phyloP scores from a whole-genome alignment of 2,329 filamentous ascomycete species.

The Aspergillus sp. region DNA sequence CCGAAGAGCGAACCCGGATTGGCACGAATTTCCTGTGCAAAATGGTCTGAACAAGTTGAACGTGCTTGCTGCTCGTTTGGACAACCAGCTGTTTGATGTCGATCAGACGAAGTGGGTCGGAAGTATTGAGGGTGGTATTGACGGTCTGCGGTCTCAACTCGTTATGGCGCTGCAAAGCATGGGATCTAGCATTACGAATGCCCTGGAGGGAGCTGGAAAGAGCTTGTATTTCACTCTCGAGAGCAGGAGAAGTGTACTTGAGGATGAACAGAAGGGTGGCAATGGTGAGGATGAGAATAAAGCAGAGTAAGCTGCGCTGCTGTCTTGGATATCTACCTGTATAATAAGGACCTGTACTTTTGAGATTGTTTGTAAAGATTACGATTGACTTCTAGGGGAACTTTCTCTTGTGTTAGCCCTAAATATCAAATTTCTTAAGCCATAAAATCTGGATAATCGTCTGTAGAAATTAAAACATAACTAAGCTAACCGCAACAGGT shows the following conservation, averaged over 20 bases:
- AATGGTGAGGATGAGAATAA: constrained; percentile 31
- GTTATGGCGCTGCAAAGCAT: constrained; percentile 77
- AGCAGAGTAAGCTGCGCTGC: constrained; percentile 26
- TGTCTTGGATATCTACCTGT: constrained; percentile 27
- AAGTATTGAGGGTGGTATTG: constrained; percentile 76
- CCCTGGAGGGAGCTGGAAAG: constrained; percentile 77
- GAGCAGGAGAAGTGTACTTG: constrained; percentile 74
- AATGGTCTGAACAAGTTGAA: constrained; percentile 82
- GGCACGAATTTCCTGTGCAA: constrained; percentile 77
- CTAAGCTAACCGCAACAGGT: background rate
- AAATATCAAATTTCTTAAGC: background rate
- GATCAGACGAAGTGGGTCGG: constrained; percentile 70
- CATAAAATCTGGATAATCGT: background rate
- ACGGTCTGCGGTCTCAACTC: constrained; percentile 77
- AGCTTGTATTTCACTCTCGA: constrained; percentile 88
- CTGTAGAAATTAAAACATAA: background rate
- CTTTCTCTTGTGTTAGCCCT: background rate
- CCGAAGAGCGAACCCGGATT: constrained; percentile 73
- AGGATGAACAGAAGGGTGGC: constrained; percentile 61
- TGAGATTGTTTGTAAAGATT: constrained; percentile 13
- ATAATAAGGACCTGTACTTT: constrained; percentile 37
- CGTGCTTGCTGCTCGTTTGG: constrained; percentile 81
- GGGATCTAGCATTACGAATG: constrained; percentile 72
- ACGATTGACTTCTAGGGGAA: constrained; percentile 18
- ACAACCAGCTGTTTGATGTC: constrained; percentile 79